phyloP scores from a whole-genome alignment of 495 filamentous ascomycete species.

The Aspergillus sclerotioniger region DNA sequence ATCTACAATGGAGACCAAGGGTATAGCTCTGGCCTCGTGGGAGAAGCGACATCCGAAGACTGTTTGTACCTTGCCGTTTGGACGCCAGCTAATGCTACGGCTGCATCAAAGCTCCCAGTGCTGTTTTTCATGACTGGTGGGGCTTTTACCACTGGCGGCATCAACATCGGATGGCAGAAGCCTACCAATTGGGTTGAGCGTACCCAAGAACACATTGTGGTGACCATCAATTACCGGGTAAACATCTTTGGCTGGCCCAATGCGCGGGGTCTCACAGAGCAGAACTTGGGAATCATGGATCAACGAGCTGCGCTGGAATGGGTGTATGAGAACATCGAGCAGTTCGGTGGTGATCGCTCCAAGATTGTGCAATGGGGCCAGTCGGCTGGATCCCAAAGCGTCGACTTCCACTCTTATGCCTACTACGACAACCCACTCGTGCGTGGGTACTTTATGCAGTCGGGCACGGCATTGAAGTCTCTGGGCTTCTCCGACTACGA shows the following conservation, averaged over 20 bases:
- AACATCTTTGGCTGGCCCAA: slow-evolving; percentile 4
- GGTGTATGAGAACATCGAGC: neutral
- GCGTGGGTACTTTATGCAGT: neutral
- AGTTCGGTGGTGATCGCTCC: neutral
- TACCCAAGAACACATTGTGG: neutral
- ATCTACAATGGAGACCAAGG: slow-evolving; percentile 1
- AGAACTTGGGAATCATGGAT: neutral
- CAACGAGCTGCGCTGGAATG: neutral
- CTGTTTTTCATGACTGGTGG: slow-evolving; percentile 2
- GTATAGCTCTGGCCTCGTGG: neutral
- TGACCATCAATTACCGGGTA: slow-evolving; percentile 1
- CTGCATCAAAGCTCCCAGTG: neutral
- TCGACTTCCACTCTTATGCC: slow-evolving; percentile 1
- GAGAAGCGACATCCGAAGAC: slow-evolving; percentile 1
- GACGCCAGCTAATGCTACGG: slow-evolving; percentile 1
- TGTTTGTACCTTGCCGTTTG: neutral
- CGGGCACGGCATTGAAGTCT: neutral
- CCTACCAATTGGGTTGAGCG: slow-evolving; percentile 1
- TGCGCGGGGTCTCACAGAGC: neutral
- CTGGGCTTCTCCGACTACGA: slow-evolving; percentile 1
- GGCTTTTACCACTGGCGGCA: neutral
- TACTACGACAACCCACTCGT: slow-evolving; percentile 1
- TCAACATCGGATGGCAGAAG: neutral
- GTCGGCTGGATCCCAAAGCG: neutral
- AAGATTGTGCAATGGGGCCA: slow-evolving; percentile 2